phyloP scores from a whole-genome alignment of 1,284 basidiomycete species.

The Sphagnurus paluster region DNA sequence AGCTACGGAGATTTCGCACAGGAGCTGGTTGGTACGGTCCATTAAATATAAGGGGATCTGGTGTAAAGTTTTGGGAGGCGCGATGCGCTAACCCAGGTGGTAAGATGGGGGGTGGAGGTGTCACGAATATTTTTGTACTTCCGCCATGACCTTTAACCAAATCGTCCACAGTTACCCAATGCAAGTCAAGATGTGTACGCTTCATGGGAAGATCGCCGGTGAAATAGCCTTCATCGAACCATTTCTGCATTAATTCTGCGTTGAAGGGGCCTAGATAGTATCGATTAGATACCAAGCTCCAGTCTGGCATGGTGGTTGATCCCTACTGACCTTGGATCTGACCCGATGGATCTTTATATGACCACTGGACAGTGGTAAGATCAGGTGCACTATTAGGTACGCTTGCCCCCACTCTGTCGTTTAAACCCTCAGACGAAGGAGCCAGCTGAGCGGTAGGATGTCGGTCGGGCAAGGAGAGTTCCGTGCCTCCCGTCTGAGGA shows the following conservation, averaged over 20 bases:
- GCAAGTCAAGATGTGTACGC: constrained; percentile 63
- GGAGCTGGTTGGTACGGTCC: constrained; percentile 68
- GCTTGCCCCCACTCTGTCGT: constrained; percentile 12
- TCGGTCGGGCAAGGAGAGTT: constrained; percentile 4
- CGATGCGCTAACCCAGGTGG: constrained; percentile 58
- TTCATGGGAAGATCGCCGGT: constrained; percentile 84
- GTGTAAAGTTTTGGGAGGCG: constrained; percentile 38
- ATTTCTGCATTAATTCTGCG: constrained; percentile 92
- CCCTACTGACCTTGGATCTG: constrained; percentile 75
- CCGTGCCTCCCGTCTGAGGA: constrained; percentile 1
- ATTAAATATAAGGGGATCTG: constrained; percentile 41
- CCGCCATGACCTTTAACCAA: constrained; percentile 51
- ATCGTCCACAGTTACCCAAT: constrained; percentile 66
- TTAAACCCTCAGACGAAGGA: constrained; percentile 18
- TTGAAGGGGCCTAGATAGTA: constrained; percentile 80
- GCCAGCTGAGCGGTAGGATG: constrained; percentile 17
- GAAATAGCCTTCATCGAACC: constrained; percentile 94
- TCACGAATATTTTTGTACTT: constrained; percentile 64
- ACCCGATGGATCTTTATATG: constrained; percentile 89
- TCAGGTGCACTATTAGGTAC: constrained; percentile 53
- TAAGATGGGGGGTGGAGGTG: constrained; percentile 41
- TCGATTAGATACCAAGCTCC: constrained; percentile 15
- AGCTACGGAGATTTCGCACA: constrained; percentile 52
- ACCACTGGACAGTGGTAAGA: constrained; percentile 81
- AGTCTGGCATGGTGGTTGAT: constrained; percentile 1